These are phyloP conservation scores for Prunus mira DNA, from an alignment of 306 rosid genomes.

Conservation along the genomic window DNA sequence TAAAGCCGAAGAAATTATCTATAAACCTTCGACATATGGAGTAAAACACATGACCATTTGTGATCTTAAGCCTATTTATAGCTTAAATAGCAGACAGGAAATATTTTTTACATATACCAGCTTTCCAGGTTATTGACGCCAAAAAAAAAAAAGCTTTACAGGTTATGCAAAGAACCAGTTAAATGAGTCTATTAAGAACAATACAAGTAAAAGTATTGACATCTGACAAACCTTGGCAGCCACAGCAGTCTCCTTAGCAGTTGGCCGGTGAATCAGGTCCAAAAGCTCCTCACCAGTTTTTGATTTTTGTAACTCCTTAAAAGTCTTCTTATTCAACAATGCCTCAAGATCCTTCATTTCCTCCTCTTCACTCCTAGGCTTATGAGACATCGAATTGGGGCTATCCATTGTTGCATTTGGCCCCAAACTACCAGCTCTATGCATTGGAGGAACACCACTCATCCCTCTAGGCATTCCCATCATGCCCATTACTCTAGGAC, in stretches of 20 bases:
- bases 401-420: constrained; percentile 45
- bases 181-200: background rate
- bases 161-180: background rate
- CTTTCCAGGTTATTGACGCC: background rate
- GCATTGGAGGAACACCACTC: constrained; percentile 54
- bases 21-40: background rate
- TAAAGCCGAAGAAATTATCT: background rate
- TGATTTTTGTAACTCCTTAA: constrained; percentile 74
- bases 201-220: background rate
- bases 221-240: constrained; percentile 80
- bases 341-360: constrained; percentile 91
- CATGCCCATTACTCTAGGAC: constrained; percentile 64
- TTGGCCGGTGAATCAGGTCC: constrained; percentile 94
- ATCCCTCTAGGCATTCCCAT: constrained; percentile 65
- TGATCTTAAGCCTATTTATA: background rate
- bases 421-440: constrained; percentile 54
- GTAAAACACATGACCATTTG: background rate
- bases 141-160: background rate
- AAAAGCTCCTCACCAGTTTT: constrained; percentile 93
- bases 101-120: background rate
- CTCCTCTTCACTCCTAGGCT: constrained; percentile 67
- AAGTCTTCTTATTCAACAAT: constrained; percentile 82
- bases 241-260: constrained; percentile 89
- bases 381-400: constrained; percentile 43
- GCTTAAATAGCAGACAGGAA: background rate